Evolutionary conservation across 306 rosid species (phyloP).

Genomic region (Elaeagnus macrophylla): DNA sequence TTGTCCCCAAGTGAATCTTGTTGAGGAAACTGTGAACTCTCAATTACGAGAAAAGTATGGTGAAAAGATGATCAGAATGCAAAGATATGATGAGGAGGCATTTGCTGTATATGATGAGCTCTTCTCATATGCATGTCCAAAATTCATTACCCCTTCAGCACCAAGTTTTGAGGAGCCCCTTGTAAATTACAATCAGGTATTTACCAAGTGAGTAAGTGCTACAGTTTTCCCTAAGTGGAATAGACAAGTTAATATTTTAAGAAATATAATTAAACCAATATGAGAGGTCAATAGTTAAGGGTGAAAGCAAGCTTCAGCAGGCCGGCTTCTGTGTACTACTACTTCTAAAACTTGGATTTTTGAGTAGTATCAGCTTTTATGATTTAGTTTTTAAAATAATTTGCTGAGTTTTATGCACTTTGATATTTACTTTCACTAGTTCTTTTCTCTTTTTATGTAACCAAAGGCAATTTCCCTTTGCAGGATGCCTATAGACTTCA

Average conservation of each 20-base stretch:
- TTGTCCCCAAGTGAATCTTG: constrained; percentile 78
- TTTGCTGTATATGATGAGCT: constrained; percentile 92
- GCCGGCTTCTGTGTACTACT: neutral
- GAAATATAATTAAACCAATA: neutral
- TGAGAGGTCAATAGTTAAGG: neutral
- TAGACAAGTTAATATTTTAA: neutral
- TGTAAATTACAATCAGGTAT: constrained; percentile 90
- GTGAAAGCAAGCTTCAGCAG: neutral
- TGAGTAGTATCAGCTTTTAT: neutral
- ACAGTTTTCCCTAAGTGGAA: neutral
- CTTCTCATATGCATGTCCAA: constrained; percentile 96
- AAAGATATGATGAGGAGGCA: constrained; percentile 86
- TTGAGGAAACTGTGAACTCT: constrained; percentile 84
- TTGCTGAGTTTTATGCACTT: neutral
- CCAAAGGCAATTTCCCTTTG: neutral
- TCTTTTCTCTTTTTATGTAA: constrained; percentile 2
- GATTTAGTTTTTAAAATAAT: neutral
- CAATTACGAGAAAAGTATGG: constrained; percentile 94
- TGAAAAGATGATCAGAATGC: constrained; percentile 93
- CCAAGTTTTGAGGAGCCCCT: constrained; percentile 94
- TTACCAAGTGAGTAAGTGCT: neutral
- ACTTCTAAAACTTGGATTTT: neutral
- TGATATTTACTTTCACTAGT: neutral
- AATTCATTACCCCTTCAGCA: constrained; percentile 94
- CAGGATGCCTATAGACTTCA: constrained; percentile 99